Conservation (phyloP, 2,329 filamentous ascomycete species). For the Aspergillus japonicus region DNA sequence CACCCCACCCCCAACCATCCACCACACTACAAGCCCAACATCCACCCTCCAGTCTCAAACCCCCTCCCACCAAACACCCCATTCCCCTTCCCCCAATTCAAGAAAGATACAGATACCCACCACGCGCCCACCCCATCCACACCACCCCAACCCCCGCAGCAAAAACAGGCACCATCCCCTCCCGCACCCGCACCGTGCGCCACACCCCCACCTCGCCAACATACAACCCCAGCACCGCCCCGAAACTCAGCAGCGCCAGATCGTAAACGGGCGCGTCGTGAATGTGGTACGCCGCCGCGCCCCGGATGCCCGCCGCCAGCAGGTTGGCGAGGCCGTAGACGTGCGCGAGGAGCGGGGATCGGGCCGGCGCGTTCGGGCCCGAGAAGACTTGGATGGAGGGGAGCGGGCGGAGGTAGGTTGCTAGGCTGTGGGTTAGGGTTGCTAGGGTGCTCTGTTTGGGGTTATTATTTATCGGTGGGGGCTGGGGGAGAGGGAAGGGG, state of each 20-base stretch:
- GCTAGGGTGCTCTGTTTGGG: not conserved
- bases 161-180: not conserved
- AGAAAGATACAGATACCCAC: not conserved
- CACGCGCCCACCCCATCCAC: not conserved
- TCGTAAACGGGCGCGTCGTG: slow-evolving; percentile 33
- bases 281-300: slow-evolving; percentile 38
- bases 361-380: slow-evolving; percentile 28
- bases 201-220: not conserved
- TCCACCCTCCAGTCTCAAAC: too few species aligned
- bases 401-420: slow-evolving; percentile 23
- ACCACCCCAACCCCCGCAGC: not conserved
- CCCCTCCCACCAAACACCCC: too few species aligned
- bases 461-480: not conserved
- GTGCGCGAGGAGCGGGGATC: slow-evolving; percentile 31
- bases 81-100: too few species aligned
- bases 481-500: slow-evolving; percentile 9
- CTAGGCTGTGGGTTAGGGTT: not conserved
- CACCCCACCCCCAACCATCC: too few species aligned
- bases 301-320: slow-evolving; percentile 36
- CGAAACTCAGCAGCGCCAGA: slow-evolving; percentile 31
- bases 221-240: slow-evolving; percentile 31
- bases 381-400: slow-evolving; percentile 27
- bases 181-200: not conserved
- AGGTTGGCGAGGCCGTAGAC: slow-evolving; percentile 40
- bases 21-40: too few species aligned